A percentile compares a stretch with the other conserved stretches of the same genome.
phyloP scores from a whole-genome alignment of 2,329 filamentous ascomycete species.

The Botrytis cinerea region DNA sequence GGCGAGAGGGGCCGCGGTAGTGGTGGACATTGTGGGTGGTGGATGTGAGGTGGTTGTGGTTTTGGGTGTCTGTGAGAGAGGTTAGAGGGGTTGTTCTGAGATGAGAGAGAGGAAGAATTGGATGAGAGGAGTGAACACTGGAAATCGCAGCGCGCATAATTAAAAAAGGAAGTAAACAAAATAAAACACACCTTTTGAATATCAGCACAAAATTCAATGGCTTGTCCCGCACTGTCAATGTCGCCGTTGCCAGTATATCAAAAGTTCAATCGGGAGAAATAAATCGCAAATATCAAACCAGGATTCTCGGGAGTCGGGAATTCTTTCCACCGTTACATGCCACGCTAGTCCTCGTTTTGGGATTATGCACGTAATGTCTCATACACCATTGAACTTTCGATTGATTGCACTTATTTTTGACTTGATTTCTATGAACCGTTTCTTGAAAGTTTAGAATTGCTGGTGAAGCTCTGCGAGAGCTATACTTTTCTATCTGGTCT shows the following conservation, averaged over 20 bases:
- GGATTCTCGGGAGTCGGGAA: conserved; percentile 20
- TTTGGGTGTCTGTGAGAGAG: neutral
- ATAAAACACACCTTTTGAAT: neutral
- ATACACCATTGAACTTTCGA: neutral
- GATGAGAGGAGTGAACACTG: neutral
- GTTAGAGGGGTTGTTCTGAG: conserved; percentile 13
- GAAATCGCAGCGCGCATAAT: too few species aligned
- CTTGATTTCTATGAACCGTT: neutral
- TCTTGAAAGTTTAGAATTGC: neutral
- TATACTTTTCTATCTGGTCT: neutral
- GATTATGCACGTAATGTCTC: conserved; percentile 7
- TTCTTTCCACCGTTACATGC: conserved; percentile 11
- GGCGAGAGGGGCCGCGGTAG: neutral
- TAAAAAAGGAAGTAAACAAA: neutral
- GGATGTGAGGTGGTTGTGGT: neutral
- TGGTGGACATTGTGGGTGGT: conserved; percentile 2
- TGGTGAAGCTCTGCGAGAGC: conserved; percentile 10
- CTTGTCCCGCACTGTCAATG: neutral
- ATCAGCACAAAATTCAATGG: neutral
- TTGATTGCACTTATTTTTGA: neutral
- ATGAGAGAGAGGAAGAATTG: neutral
- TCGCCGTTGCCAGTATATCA: neutral
- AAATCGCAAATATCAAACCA: conserved; percentile 12
- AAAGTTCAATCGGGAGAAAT: conserved; percentile 19
- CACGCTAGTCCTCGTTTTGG: conserved; percentile 19